Percentiles rank a stretch among this genome's conserved stretches.
These are phyloP conservation scores for Pseudogymnoascus sp. DNA, from an alignment of 2,329 filamentous ascomycete genomes.

Conservation along the genomic window DNA sequence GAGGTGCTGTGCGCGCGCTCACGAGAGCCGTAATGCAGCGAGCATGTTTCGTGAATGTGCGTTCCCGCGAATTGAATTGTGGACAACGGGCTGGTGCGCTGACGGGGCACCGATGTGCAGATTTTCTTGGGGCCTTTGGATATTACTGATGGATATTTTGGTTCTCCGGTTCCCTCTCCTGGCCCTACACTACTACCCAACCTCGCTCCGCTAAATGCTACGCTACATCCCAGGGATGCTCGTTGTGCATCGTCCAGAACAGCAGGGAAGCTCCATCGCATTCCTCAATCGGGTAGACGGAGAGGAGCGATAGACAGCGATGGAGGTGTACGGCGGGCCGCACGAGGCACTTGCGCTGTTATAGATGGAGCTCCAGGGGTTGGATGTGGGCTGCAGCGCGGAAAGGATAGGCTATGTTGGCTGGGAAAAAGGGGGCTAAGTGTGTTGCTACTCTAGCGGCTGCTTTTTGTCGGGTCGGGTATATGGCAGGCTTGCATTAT, in stretches of 20 bases:
- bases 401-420: neutral
- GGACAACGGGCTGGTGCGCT: neutral
- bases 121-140: neutral
- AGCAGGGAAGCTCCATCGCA: neutral
- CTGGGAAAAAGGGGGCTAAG: neutral
- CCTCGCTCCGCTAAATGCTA: neutral
- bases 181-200: neutral
- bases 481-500: neutral
- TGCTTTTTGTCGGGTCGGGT: neutral
- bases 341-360: neutral
- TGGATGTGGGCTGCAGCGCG: neutral
- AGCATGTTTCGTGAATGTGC: neutral
- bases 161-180: neutral
- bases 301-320: neutral
- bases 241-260: neutral
- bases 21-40: neutral
- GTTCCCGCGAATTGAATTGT: neutral
- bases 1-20: neutral
- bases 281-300: neutral
- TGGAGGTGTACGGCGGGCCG: neutral
- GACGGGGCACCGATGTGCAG: neutral
- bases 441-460: neutral
- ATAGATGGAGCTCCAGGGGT: neutral
- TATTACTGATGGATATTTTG: neutral
- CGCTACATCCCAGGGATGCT: neutral